Conservation (phyloP, 2,329 filamentous ascomycete species). For the Cordyceps pruinosa region DNA sequence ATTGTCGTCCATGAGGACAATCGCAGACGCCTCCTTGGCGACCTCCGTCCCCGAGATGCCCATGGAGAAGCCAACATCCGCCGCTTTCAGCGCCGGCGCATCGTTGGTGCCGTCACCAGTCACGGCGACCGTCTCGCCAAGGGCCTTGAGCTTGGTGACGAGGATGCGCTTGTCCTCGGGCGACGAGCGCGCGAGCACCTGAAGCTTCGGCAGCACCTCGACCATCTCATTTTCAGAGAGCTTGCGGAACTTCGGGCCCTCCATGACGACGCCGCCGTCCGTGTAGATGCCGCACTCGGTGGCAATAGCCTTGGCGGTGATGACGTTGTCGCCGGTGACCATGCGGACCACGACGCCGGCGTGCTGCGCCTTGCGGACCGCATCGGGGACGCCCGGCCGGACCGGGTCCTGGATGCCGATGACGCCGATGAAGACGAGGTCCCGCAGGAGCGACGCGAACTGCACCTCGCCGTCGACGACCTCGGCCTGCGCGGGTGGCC, state of each 20-base stretch:
- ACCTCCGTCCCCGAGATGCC: conserved; percentile 55
- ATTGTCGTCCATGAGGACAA: conserved; percentile 56
- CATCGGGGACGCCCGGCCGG: conserved; percentile 55
- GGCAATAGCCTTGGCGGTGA: conserved; percentile 67
- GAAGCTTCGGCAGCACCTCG: conserved; percentile 48
- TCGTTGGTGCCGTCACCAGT: conserved; percentile 60
- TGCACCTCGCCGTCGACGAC: conserved; percentile 55
- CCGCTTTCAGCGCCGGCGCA: conserved; percentile 52
- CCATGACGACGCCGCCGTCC: conserved; percentile 54
- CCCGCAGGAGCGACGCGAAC: conserved; percentile 49
- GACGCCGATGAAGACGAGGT: conserved; percentile 66
- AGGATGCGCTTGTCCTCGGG: conserved; percentile 61
- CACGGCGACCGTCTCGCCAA: conserved; percentile 52
- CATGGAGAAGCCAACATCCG: conserved; percentile 58
- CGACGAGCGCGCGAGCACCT: conserved; percentile 58
- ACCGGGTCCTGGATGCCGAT: conserved; percentile 67
- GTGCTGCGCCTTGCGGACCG: conserved; percentile 55
- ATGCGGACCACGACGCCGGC: conserved; percentile 64
- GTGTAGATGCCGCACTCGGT: conserved; percentile 63
- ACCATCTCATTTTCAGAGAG: conserved; percentile 54
- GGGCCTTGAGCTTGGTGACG: conserved; percentile 52
- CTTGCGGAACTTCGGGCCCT: conserved; percentile 60
- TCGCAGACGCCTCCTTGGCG: conserved; percentile 55
- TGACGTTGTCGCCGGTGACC: conserved; percentile 62
- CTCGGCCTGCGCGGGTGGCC: conserved; percentile 58